A percentile compares a stretch with the other conserved stretches of the same genome.
Evolutionary conservation across 306 rosid species (phyloP).

Genomic region (Malus fusca): DNA sequence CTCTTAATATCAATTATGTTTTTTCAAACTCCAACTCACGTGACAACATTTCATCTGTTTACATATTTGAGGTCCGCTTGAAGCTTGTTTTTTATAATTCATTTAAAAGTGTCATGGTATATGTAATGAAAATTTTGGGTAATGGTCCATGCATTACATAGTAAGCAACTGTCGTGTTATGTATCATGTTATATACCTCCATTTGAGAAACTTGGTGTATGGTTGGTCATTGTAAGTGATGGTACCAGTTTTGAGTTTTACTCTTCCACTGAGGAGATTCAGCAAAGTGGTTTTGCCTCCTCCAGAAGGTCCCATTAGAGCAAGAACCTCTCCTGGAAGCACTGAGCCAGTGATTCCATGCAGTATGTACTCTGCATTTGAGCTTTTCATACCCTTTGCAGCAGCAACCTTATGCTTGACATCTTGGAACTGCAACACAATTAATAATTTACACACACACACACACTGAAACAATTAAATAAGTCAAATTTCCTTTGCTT

Average conservation of each 20-base stretch:
- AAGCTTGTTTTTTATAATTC: background rate
- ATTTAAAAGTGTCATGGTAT: no score
- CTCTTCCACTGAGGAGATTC: conserved; percentile 38
- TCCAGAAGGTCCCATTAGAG: conserved; percentile 76
- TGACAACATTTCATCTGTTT: background rate
- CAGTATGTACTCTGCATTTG: background rate
- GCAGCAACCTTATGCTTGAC: conserved; percentile 1
- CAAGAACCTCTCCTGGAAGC: conserved; percentile 43
- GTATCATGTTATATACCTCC: background rate
- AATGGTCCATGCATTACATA: background rate
- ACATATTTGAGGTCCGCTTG: background rate
- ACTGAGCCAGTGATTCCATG: conserved; percentile 8
- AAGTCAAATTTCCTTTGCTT: no score
- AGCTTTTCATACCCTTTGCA: background rate
- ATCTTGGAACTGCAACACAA: conserved; percentile 1
- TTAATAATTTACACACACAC: background rate
- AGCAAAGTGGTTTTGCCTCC: conserved; percentile 57
- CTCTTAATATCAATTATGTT: no score
- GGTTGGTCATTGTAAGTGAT: background rate
- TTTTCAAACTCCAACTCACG: background rate
- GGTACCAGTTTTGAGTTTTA: conserved; percentile 9
- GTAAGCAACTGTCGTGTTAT: background rate
- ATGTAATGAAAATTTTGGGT: background rate
- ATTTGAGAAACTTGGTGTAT: conserved; percentile 1
- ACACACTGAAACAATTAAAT: background rate